Evolutionary conservation across 495 filamentous ascomycete species (phyloP).

Genomic region (Chaetomium cochliodes): DNA sequence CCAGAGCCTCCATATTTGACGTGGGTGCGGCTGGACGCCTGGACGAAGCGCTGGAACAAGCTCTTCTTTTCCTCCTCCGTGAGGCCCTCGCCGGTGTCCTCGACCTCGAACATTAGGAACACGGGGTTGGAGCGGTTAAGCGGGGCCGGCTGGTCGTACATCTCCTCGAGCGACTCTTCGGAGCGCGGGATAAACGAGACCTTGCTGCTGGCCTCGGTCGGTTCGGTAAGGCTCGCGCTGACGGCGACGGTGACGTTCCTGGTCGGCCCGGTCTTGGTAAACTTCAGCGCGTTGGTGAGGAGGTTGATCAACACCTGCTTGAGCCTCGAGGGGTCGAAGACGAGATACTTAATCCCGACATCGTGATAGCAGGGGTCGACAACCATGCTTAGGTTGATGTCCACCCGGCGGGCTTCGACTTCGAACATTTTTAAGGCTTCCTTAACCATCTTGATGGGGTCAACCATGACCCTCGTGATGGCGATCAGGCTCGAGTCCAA

Average conservation of each 20-base stretch:
- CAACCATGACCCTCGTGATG: slow-evolving; percentile 63
- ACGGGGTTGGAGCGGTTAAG: slow-evolving; percentile 37
- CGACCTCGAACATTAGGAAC: slow-evolving; percentile 67
- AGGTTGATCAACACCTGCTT: slow-evolving; percentile 73
- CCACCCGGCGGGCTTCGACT: slow-evolving; percentile 62
- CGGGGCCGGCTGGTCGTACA: slow-evolving; percentile 17
- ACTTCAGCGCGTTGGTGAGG: slow-evolving; percentile 72
- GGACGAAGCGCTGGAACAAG: slow-evolving; percentile 74
- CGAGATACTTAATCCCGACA: slow-evolving; percentile 61
- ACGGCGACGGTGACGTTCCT: slow-evolving; percentile 40
- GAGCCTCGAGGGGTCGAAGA: slow-evolving; percentile 67
- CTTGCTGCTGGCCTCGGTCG: slow-evolving; percentile 35
- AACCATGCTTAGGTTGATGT: slow-evolving; percentile 62
- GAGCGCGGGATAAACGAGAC: slow-evolving; percentile 40
- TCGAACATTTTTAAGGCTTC: slow-evolving; percentile 69
- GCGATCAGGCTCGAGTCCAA: slow-evolving; percentile 70
- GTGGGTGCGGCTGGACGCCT: slow-evolving; percentile 70
- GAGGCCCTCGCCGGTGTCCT: slow-evolving; percentile 72
- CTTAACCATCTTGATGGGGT: slow-evolving; percentile 62
- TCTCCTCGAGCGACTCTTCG: slow-evolving; percentile 22
- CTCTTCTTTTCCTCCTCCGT: slow-evolving; percentile 63
- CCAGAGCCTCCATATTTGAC: slow-evolving; percentile 75
- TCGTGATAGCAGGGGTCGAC: slow-evolving; percentile 57
- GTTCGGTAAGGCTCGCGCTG: slow-evolving; percentile 33
- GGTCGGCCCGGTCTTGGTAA: slow-evolving; percentile 55